Base-by-base conservation (phyloP, 129 eudicot genomes). In the Centaurea solstitialis region DNA sequence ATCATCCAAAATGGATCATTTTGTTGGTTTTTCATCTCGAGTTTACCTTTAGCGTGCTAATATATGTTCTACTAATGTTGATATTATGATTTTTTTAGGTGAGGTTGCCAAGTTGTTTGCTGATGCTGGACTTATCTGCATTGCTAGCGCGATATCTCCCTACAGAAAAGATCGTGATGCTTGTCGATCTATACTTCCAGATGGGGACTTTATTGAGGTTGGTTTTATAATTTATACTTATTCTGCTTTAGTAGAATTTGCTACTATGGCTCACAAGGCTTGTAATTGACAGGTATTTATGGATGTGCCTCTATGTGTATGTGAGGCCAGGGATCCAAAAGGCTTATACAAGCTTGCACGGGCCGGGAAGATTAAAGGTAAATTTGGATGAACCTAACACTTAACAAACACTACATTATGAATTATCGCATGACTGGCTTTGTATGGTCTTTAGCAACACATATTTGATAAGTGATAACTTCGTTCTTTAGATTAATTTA, bases 71-170 rank as follows among this genome's bases (percentile, higher is more conserved):
- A 17, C 38, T 40, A 59, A 24, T 23, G 10, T 80, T 40, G 12
- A 35, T 7, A 12, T 68, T 40, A 67, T 71, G 67, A 35, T 77
- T 78, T 77, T 77, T 0, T 26, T 47, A 95, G 99, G 99, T 8
- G 99, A 95, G 90, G 99, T 95, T 4, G 97, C 98, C 9, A 95
- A 95, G 91, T 87, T 95, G 21, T 95, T 95, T 84, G 91, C 98
- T 13, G 99, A 95, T 87, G 94, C 98, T 82, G 99, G 99, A 82
- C 82, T 95, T 45, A 95, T 95, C 65, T 91, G 98, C 86, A 95
- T 95, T 71, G 99, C 98, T 41, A 95, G 99, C 70, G 84, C 83
- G 77, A 95, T 95, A 91, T 93, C 99, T 73, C 99, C 99, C 26
- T 95, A 93, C 67, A 87, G 96, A 84, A 91, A 88, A 77, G 99